Conservation (phyloP, 345 rosid genomes). For the Eucalyptus marginata region DNA sequence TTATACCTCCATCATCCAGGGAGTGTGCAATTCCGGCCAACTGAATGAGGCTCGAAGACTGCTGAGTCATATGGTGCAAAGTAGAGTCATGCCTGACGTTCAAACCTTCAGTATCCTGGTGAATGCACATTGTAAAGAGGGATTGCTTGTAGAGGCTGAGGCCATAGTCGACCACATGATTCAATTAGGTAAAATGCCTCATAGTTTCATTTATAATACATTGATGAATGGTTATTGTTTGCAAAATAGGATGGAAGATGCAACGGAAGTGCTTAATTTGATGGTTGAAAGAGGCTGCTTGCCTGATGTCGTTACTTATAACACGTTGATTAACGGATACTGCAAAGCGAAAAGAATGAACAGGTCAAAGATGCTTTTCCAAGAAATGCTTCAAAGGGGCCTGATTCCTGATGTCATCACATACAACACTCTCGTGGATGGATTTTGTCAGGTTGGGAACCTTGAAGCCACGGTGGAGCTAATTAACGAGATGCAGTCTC, state of each 20-base stretch:
- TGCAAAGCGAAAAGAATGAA: background rate
- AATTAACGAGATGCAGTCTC: background rate
- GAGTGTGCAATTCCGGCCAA: background rate
- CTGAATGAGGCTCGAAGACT: background rate
- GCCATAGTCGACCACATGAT: background rate
- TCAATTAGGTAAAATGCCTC: background rate
- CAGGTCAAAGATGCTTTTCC: background rate
- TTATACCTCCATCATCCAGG: too few relatives aligned
- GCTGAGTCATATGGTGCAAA: background rate
- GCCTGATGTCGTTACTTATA: background rate
- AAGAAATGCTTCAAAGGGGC: background rate
- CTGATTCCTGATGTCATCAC: background rate
- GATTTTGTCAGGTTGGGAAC: background rate
- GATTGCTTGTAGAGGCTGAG: background rate
- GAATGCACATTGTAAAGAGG: background rate
- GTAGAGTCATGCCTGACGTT: background rate
- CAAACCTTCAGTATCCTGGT: background rate
- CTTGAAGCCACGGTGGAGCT: background rate
- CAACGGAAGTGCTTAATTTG: too few relatives aligned
- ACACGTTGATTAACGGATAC: background rate
- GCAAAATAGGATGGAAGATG: too few relatives aligned
- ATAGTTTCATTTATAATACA: background rate
- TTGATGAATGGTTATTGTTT: too few relatives aligned
- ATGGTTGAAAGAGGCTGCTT: background rate
- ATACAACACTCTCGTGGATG: accelerated